Conservation (phyloP, 2,329 filamentous ascomycete genomes). For the Thermothelomyces thermophilus region DNA sequence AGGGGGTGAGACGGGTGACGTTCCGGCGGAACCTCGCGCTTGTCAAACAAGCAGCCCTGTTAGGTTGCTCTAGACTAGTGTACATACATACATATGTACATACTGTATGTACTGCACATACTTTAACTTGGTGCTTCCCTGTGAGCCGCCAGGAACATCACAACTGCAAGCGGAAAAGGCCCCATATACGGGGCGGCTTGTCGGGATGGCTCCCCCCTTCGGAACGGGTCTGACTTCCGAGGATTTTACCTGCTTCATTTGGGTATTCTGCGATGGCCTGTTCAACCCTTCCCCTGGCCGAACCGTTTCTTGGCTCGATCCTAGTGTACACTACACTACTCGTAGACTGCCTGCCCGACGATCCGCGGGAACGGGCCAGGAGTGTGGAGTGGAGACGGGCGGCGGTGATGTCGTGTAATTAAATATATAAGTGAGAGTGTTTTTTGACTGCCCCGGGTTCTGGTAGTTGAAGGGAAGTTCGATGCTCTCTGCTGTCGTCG, state of each 20-base stretch:
- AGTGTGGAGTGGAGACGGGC: too few relatives aligned
- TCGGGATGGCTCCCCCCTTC: conserved; percentile 7
- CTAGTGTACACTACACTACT: neutral
- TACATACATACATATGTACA: too few relatives aligned
- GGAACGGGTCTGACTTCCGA: conserved; percentile 1
- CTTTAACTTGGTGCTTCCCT: too few relatives aligned
- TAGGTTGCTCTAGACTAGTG: too few relatives aligned
- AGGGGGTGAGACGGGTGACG: neutral
- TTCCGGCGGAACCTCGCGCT: too few relatives aligned
- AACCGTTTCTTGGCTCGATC: neutral
- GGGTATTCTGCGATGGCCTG: too few relatives aligned
- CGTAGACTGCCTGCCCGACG: neutral
- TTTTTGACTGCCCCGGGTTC: neutral
- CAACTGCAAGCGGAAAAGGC: neutral
- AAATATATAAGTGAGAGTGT: neutral
- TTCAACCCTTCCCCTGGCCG: too few relatives aligned
- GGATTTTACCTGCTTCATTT: conserved; percentile 16
- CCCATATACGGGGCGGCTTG: conserved; percentile 19
- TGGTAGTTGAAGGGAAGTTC: neutral
- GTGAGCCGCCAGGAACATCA: neutral
- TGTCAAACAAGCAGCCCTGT: too few relatives aligned
- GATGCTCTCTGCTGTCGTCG: neutral
- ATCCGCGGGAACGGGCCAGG: too few relatives aligned
- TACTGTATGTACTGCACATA: too few relatives aligned
- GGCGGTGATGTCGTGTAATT: too few relatives aligned